Evolutionary conservation across 352 stramenopile species (phyloP), one percentile per base, ranked within the genome.

Genomic region (Peronosclerospora sorghi): DNA sequence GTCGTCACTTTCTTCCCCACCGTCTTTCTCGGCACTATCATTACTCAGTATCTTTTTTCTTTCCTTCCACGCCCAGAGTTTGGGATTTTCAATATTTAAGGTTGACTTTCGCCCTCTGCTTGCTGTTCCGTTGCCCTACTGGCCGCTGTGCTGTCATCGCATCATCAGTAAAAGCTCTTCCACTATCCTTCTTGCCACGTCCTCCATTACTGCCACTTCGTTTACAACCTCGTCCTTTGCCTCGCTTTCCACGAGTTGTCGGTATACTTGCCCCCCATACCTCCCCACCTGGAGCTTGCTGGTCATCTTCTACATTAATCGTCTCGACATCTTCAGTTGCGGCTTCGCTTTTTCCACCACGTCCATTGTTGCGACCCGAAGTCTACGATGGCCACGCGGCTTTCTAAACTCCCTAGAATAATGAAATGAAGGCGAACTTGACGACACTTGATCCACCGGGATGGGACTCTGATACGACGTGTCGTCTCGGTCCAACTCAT

Each of bases 391-490:
- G 12, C 35, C 44, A 5, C 45, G 48, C 9, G 57, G 26, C 45
- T 67, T 67, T n/a, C 48, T 59, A 32, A 57, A 67, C 32, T 67
- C 57, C 21, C 53, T 40, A 8, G 37, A 34, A 17, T 63, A 45
- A 29, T 62, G 59, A 15, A 65, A 68, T n/a, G 72, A 54, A 29
- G 55, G 50, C 17, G 59, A 59, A 5, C 46, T 53, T 24, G 51
- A 42, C 8, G 65, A 57, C 20, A 84, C 72, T 32, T 79, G 65
- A 24, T 77, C 68, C 8, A 54, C 46, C 5, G 76, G 66, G 18
- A 92, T 75, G 24, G 77, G 80, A 41, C 63, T 75, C 48, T 88
- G 77, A 48, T 90, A 90, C 3, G 72, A 73, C 5, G 69, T 54
- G 21, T 86, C 58, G 4, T 59, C 54, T 36, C 48, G 62, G 42